These are phyloP conservation scores for Calendula officinalis DNA, from an alignment of 129 eudicot species.

Conservation along the genomic window DNA sequence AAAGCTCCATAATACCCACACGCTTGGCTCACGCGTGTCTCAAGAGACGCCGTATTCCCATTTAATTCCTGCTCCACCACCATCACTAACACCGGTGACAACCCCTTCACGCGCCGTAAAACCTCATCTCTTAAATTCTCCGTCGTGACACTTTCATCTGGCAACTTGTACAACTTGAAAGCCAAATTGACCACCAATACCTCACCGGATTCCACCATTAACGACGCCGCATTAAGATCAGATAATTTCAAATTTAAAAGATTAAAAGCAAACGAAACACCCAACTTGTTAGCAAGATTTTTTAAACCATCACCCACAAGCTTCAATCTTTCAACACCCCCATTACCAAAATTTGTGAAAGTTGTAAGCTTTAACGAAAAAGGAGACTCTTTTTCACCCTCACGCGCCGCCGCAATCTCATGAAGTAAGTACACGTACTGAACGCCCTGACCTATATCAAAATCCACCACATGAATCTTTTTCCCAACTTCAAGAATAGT, in stretches of 20 bases:
- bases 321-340: constrained; percentile 41
- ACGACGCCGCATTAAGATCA: constrained; percentile 40
- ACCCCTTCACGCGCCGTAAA: constrained; percentile 66
- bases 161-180: constrained; percentile 54
- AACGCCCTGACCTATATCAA: constrained; percentile 73
- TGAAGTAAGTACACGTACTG: constrained; percentile 73
- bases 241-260: constrained; percentile 25
- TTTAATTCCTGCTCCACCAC: constrained; percentile 85
- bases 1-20: constrained; percentile 63
- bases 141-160: constrained; percentile 94
- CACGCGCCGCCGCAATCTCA: constrained; percentile 49
- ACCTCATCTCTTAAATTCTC: constrained; percentile 85
- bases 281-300: constrained; percentile 33
- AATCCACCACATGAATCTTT: constrained; percentile 68
- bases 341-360: constrained; percentile 36
- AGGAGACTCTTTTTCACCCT: constrained; percentile 5
- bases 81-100: constrained; percentile 68
- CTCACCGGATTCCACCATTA: constrained; percentile 45
- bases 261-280: constrained; percentile 36
- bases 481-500: constrained; percentile 49
- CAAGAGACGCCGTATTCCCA: constrained; percentile 69
- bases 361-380: constrained; percentile 48
- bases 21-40: constrained; percentile 62
- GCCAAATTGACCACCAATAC: constrained; percentile 68
- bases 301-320: constrained; percentile 44